Base-by-base conservation (phyloP, 2,329 filamentous ascomycete genomes). In the Fusarium globosum region DNA sequence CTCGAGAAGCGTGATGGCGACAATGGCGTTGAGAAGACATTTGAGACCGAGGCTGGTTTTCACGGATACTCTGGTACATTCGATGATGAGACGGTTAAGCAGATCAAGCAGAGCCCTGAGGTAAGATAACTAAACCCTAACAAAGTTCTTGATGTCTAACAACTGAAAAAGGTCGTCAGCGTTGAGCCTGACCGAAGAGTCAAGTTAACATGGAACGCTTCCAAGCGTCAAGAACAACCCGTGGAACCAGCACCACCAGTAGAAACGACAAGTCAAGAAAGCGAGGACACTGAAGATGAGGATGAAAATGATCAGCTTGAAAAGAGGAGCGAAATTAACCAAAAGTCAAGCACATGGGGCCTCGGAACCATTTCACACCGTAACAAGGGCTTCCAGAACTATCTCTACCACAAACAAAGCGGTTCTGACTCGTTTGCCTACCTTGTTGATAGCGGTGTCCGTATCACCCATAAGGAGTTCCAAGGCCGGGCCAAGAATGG, bases 361-460 rank as follows among this genome's bases (percentile, higher is more conserved):
- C 77, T 83, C 4, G 79, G 72, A 46, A 65, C 80, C 21, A 75
- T 83, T 58, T 82, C 80, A 11, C 79, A 79, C 69, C 78, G 78
- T 51, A 60, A 61, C 33, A 70, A 72, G 16, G 80, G 78, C 38
- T 73, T 58, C 39, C 72, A 55, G 15, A 76, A 72, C 58, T 90
- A 90, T 77, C 76, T 85, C 49, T 89, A 88, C 71, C 86, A 89
- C 78, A 80, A 81, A 64, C 81, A 81, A 18, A 85, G 85, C 30
- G 77, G 77, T 4, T 36, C 61, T 58, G 85, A 85, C 38, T 88
- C 88, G 71, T 91, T 87, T 30, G 87, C 86, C 53, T 92, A 89
- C 79, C 80, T 92, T n/a, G 86, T 92, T 46, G 90, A 92, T 80
- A 91, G 89, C 12, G 90, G 90, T 75, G 88, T 92, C 74, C 82